Conservation (phyloP, 768 basidiomycete genomes). For the Rubroboletus satanas region DNA sequence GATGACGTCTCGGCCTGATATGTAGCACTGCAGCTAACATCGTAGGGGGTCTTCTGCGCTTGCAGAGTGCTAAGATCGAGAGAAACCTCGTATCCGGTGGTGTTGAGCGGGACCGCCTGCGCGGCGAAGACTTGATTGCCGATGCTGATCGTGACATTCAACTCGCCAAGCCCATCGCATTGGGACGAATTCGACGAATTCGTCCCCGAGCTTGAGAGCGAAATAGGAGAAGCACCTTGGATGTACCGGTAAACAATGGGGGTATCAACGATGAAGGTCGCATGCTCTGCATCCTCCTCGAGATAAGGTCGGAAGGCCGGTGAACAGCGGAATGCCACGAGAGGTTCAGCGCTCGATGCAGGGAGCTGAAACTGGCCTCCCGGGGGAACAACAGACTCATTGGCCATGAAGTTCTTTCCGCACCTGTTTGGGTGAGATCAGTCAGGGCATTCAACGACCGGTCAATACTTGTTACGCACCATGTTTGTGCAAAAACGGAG, state of each 20-base stretch:
- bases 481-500: constrained; percentile 25
- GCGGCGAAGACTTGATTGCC: constrained; percentile 19
- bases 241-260: constrained; percentile 35
- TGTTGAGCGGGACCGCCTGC: constrained; percentile 37
- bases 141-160: constrained; percentile 33
- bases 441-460: too few species aligned
- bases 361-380: constrained; percentile 44
- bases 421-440: constrained; percentile 36
- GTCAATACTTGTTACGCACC: constrained; percentile 9
- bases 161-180: constrained; percentile 2
- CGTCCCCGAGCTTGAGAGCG: constrained; percentile 6
- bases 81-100: constrained; percentile 32
- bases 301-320: constrained; percentile 48
- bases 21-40: constrained; percentile 35
- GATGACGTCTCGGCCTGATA: constrained; percentile 13
- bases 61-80: constrained; percentile 31
- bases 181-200: not conserved
- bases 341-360: constrained; percentile 31
- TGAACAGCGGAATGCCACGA: constrained; percentile 45
- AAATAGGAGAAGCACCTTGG: constrained; percentile 33
- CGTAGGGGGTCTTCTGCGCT: constrained; percentile 29
- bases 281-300: constrained; percentile 32
- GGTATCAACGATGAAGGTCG: constrained; percentile 37
- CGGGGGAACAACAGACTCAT: constrained; percentile 40
- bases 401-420: constrained; percentile 45